A percentile compares a stretch with the other conserved stretches of the same genome.
Conservation (phyloP, 805 yeast genomes). For the Hanseniaspora meyeri region DNA sequence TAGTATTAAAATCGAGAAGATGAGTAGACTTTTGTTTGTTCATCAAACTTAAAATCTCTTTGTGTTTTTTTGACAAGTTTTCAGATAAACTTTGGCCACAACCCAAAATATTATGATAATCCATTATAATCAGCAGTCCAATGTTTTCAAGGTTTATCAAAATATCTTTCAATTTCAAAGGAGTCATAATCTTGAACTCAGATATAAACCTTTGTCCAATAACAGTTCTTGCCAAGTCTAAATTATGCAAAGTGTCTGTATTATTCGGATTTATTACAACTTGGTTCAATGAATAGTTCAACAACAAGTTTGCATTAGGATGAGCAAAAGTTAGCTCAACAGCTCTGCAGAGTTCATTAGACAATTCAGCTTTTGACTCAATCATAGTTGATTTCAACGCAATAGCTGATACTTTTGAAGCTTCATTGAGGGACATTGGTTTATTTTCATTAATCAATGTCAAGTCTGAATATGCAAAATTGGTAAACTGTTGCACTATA, state of each 20-base stretch:
- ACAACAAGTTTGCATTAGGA: conserved; percentile 42
- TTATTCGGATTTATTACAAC: conserved; percentile 39
- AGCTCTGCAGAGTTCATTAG: conserved; percentile 18
- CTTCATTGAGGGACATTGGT: not conserved
- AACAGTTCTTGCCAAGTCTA: conserved; percentile 34
- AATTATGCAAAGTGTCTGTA: conserved; percentile 47
- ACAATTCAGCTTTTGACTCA: conserved; percentile 22
- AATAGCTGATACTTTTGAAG: not conserved
- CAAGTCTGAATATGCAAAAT: not conserved
- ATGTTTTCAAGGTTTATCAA: conserved; percentile 49
- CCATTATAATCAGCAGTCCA: conserved; percentile 31
- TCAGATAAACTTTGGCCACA: not conserved
- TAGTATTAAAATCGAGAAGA: conserved; percentile 1
- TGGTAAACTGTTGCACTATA: not conserved
- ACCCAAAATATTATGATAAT: not conserved
- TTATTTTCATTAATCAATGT: not conserved
- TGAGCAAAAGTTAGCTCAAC: conserved; percentile 21
- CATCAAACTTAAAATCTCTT: not conserved
- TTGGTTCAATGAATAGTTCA: conserved; percentile 54
- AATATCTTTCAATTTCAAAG: conserved; percentile 37
- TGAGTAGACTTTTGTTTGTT: not conserved
- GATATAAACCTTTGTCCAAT: conserved; percentile 51
- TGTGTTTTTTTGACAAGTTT: not conserved
- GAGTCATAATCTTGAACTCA: conserved; percentile 37
- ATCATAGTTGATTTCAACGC: not conserved